phyloP scores from a whole-genome alignment of 2,329 filamentous ascomycete genomes.

The Paraphoma sp. region DNA sequence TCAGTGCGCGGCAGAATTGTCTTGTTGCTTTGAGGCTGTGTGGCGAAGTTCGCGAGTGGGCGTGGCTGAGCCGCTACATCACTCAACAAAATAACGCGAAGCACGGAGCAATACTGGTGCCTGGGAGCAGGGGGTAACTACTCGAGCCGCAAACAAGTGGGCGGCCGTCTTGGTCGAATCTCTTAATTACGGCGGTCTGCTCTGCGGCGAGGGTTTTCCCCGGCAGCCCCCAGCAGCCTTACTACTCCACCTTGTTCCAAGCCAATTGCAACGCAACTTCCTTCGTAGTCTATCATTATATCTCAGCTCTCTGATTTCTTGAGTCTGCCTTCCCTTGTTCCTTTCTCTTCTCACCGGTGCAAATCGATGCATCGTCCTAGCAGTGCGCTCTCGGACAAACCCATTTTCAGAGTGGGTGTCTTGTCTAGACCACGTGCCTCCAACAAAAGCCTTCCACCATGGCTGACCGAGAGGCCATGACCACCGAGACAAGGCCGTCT shows the following conservation, averaged over 20 bases:
- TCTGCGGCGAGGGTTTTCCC: background rate
- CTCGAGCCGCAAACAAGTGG: background rate
- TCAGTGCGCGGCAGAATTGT: constrained; percentile 1
- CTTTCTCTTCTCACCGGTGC: constrained; percentile 3
- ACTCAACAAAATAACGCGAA: constrained; percentile 10
- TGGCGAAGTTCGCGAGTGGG: constrained; percentile 9
- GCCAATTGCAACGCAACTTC: background rate
- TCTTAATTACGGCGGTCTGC: background rate
- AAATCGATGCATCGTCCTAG: constrained; percentile 13
- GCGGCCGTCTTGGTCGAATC: too few species aligned
- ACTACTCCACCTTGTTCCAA: background rate
- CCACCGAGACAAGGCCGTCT: background rate
- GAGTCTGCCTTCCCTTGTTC: background rate
- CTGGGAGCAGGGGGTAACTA: background rate
- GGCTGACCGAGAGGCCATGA: constrained; percentile 4
- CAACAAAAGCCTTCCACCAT: background rate
- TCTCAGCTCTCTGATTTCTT: background rate
- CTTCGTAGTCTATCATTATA: background rate
- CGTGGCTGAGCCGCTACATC: constrained; percentile 15
- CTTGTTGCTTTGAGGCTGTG: constrained; percentile 4
- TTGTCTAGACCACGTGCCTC: constrained; percentile 3
- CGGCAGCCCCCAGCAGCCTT: background rate
- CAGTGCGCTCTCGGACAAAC: constrained; percentile 2
- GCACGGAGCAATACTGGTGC: background rate
- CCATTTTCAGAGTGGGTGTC: constrained; percentile 8